A percentile compares a stretch with the other conserved stretches of the same genome.
Conservation (phyloP, 2,329 filamentous ascomycete genomes). For the Penicillium italicum region DNA sequence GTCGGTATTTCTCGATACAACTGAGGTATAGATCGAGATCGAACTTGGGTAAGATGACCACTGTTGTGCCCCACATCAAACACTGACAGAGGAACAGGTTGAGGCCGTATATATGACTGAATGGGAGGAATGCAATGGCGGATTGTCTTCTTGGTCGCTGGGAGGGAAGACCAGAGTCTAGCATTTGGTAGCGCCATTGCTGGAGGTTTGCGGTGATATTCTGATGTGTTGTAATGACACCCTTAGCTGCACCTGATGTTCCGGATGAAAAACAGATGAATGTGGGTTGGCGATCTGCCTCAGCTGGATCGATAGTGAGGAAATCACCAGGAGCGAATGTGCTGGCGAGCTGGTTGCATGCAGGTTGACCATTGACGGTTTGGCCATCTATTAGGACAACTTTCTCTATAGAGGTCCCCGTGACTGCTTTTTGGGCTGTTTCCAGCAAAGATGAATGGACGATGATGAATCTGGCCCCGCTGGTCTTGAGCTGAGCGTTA, state of each 20-base stretch:
- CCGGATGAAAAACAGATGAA: slow-evolving; percentile 25
- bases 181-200: slow-evolving; percentile 16
- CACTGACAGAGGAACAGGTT: slow-evolving; percentile 19
- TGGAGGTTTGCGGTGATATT: slow-evolving; percentile 21
- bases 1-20: slow-evolving; percentile 18
- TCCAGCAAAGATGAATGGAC: slow-evolving; percentile 16
- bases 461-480: slow-evolving; percentile 18
- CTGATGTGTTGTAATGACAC: slow-evolving; percentile 21
- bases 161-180: slow-evolving; percentile 7
- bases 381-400: slow-evolving; percentile 15
- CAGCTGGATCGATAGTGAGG: slow-evolving; percentile 3
- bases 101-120: slow-evolving; percentile 24
- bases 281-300: slow-evolving; percentile 11
- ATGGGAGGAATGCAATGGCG: slow-evolving; percentile 19
- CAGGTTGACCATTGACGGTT: slow-evolving; percentile 10
- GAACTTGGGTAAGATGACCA: slow-evolving; percentile 16
- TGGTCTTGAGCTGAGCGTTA: slow-evolving; percentile 22
- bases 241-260: slow-evolving; percentile 22
- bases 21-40: slow-evolving; percentile 18
- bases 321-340: slow-evolving; percentile 12
- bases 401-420: slow-evolving; percentile 16
- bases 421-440: slow-evolving; percentile 15
- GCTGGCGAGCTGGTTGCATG: slow-evolving; percentile 18
- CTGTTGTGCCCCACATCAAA: slow-evolving; percentile 15
- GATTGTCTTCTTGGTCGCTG: slow-evolving; percentile 11